Evolutionary conservation across 495 filamentous ascomycete genomes (phyloP), one percentile per base, ranked within the genome.

Genomic region (Staphylotrichum tortipilum): DNA sequence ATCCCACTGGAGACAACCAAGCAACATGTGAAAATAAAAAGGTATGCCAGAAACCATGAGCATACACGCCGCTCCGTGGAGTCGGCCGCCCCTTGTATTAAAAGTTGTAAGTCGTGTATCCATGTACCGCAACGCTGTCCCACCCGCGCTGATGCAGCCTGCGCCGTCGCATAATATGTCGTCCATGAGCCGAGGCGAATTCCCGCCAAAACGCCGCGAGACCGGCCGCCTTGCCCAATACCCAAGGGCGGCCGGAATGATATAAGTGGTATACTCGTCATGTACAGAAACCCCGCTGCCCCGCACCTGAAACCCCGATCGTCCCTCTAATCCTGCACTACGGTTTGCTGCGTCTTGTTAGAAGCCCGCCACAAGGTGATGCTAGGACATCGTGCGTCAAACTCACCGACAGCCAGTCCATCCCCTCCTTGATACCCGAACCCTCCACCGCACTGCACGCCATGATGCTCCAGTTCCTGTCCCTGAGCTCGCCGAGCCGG

Each of bases 401-500:
- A 83, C 88, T 74, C 70, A 95, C 90, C 78, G 92, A 89, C 63
- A 98, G 69, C 92, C 92, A 98, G 71, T 98, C 90, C 92, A 98
- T 98, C 41, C 92, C 92, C 65, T 98, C 92, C 47, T 80, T 84
- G 22, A 98, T 83, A 59, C 92, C 92, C 52, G 86, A 86, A 24
- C 92, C 92, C 61, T 95, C 92, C 47, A 98, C 89, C 22, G 94
- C 94, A 61, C 85, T 91, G 68, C 92, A 98, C 18, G 89, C 90
- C 57, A 97, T 88, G 62, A 98, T 97, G 63, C 88, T 97, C 92
- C 92, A 98, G 75, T 96, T 98, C 58, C 92, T 78, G 71, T 98
- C 94, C 57, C 89, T 82, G 55, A 98, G 68, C 57, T 95, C 88
- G 38, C 88, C 90, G 41, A 98, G 69, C 58, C 82, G 83, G 66